Evolutionary conservation across 208 protist species (phyloP).

Genomic region (Crithidia expoeki): DNA sequence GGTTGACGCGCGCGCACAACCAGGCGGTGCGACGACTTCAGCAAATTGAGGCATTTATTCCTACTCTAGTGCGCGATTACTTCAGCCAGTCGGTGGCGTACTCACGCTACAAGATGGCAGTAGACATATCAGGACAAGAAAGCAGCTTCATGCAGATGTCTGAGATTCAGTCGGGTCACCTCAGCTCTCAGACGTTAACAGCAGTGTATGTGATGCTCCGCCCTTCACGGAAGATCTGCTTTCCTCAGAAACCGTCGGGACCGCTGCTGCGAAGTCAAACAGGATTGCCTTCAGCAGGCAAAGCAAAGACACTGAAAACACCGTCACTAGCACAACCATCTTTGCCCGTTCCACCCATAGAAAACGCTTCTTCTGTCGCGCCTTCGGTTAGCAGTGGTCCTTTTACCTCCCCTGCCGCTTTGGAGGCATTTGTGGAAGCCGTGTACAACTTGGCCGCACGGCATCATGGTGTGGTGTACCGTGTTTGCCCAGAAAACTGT

Average conservation of each 20-base stretch:
- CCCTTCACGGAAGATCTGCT: background rate
- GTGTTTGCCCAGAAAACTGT: background rate
- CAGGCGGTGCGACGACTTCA: slow-evolving; percentile 15
- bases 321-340: too few species aligned
- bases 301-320: background rate
- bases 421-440: slow-evolving; percentile 7
- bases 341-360: too few species aligned
- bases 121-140: slow-evolving; percentile 15
- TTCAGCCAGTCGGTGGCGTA: background rate
- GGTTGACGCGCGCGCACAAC: slow-evolving; percentile 23
- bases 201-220: slow-evolving; percentile 4
- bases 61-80: slow-evolving; percentile 1
- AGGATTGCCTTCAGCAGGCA: background rate
- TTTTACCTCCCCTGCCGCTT: slow-evolving; percentile 9
- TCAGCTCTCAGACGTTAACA: background rate
- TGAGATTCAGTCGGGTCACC: background rate
- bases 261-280: background rate
- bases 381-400: background rate
- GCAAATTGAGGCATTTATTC: slow-evolving; percentile 28
- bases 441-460: slow-evolving; percentile 4
- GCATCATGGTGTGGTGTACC: background rate
- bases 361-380: background rate
- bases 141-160: too few species aligned
- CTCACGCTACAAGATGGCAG: slow-evolving; percentile 4
- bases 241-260: background rate